phyloP scores from a whole-genome alignment of 441 rosid species.

The Oxalis stricta region DNA sequence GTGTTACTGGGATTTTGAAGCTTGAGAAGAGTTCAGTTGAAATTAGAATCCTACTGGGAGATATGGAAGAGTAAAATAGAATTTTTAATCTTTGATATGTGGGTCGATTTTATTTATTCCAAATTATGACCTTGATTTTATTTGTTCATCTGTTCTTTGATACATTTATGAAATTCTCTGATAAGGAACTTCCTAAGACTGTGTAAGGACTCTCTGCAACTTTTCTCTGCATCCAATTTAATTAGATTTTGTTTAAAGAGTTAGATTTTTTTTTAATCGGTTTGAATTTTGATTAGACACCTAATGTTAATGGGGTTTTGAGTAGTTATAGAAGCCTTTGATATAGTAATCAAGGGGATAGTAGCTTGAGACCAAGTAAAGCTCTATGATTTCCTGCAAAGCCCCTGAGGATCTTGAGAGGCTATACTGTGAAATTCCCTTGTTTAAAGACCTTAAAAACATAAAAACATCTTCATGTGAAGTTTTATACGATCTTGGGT shows the following conservation, averaged over 20 bases:
- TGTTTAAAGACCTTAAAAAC: conserved; percentile 59
- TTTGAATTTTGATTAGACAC: background rate
- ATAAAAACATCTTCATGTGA: conserved; percentile 66
- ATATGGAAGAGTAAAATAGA: conserved; percentile 58
- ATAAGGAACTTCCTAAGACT: conserved; percentile 60
- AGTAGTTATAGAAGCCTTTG: conserved; percentile 54
- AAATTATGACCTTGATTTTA: background rate
- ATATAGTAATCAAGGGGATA: conserved; percentile 54
- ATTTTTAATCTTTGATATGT: too few relatives aligned
- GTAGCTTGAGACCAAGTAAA: conserved; percentile 80
- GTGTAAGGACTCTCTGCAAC: conserved; percentile 28
- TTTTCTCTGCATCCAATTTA: conserved; percentile 4
- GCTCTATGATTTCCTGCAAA: conserved; percentile 52
- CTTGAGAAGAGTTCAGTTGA: conserved; percentile 31
- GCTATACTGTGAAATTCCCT: conserved; percentile 60
- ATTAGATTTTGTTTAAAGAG: background rate
- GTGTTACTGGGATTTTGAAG: conserved; percentile 17
- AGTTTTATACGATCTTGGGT: conserved; percentile 73
- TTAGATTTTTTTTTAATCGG: too few relatives aligned
- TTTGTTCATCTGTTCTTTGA: conserved; percentile 14
- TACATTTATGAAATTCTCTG: conserved; percentile 66
- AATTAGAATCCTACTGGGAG: conserved; percentile 66
- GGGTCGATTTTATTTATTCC: background rate
- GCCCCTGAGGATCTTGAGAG: conserved; percentile 61
- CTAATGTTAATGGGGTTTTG: background rate